Base-by-base conservation (phyloP, 139 green algal genomes). In the Chlorella ohadii region DNA sequence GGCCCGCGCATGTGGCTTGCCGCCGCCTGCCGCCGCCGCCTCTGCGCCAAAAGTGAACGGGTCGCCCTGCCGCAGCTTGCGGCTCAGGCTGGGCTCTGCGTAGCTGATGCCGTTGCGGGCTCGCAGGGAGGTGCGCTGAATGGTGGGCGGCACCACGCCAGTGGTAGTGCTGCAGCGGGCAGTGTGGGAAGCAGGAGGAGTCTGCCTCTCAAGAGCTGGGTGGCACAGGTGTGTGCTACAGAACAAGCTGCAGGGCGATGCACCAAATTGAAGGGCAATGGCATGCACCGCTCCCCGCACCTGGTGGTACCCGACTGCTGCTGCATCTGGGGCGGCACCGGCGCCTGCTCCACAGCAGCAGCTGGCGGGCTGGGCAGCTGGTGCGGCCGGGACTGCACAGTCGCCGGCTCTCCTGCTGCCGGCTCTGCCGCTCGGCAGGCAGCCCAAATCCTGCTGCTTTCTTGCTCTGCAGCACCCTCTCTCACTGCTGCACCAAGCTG, bases 1-100 rank as follows among this genome's bases (percentile, higher is more conserved):
- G 12, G 82, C 76, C 0, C 81, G 81, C 27, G 11, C 31, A 12
- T 23, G 19, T 38, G 61, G 67, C 68, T 47, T 51, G 55, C 17
- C 33, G 28, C 51, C 38, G 13, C 27, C 28, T 25, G 56, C 75
- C 7, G 56, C 34, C 16, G 56, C 75, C 11, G 56, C 75, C 34
- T 81, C 75, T 3, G 22, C 7, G 15, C 82, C 82, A 68, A 87
- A 87, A 34, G 82, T 87, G 56, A 56, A 63, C 0, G 72, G 36
- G 78, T 87, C 82, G 16, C 82, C 82, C 41, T 75, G 63, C 23
- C 82, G 72, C 71, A 87, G 82, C 72, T 87, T 87, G 56, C 33
- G 57, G 28, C n/a, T 65, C 56, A 87, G 55, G 65, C 47, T 79
- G 38, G 82, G 82, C 70, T 83, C 25, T 13, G 82, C 82, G 56